Evolutionary conservation across 2,329 filamentous ascomycete genomes (phyloP), one percentile per base, ranked within the genome.

Genomic region (Fusarium sp.): DNA sequence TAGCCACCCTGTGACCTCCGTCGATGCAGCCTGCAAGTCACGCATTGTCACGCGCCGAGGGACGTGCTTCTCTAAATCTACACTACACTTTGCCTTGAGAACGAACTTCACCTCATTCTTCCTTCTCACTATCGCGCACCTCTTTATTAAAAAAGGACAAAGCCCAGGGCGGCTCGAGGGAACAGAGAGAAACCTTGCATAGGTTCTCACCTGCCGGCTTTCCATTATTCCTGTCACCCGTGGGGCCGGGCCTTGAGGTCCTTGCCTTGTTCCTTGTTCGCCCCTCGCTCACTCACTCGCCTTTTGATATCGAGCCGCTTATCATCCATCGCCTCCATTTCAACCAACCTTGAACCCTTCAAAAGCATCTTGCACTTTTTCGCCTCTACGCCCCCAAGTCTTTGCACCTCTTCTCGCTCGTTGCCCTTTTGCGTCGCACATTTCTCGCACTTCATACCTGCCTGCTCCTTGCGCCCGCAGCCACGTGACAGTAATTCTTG

Each of bases 261-360:
- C 46, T 53, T 64, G 33, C 49, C 42, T 65, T 56, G 16, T 56
- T 33, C 33, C 51, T 58, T 62, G 33, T 56, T 70, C 60, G 63
- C 72, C 72, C 61, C 66, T 75, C 70, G 64, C 69, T 75, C 70
- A 61, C 69, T 75, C 70, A 63, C 69, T 75, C 70, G 63, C 69
- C 53, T 57, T 68, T 68, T 67, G 76, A 78, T 78, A 78, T 72
- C 74, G 66, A 76, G 64, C 66, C 66, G 74, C 77, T 78, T 78
- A 78, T 78, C 77, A 75, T 70, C 75, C 77, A 75, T 70, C 75
- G 65, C 66, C 62, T 69, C 46, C 46, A 51, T 51, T 71, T 70
- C 27, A 53, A 31, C 46, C 64, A 67, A 70, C 62, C 67, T 71
- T 66, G 62, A 64, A 68, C 67, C 44, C 35, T 70, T 64, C 40